phyloP scores from a whole-genome alignment of 805 yeast species.

The Suhomyces canberraensis region DNA sequence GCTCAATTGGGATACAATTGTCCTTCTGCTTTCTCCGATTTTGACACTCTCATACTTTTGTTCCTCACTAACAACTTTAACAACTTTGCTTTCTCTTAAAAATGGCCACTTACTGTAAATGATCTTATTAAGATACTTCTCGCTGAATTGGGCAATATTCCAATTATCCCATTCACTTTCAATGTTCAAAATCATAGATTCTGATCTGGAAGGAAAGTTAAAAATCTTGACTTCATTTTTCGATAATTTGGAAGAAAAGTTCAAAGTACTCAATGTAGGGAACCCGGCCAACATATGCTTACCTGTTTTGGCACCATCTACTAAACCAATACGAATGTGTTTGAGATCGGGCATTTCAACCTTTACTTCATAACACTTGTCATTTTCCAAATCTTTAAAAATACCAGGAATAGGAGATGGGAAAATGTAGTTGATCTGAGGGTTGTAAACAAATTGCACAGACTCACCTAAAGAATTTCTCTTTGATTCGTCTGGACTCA shows the following conservation, averaged over 20 bases:
- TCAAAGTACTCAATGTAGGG: conserved; percentile 75
- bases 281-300: conserved; percentile 79
- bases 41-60: conserved; percentile 45
- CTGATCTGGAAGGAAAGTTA: conserved; percentile 80
- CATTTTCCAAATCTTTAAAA: conserved; percentile 74
- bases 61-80: conserved; percentile 55
- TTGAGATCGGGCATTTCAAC: conserved; percentile 50
- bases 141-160: conserved; percentile 62
- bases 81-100: conserved; percentile 72
- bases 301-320: conserved; percentile 67
- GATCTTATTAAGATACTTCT: conserved; percentile 55
- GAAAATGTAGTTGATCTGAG: conserved; percentile 65
- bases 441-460: conserved; percentile 66
- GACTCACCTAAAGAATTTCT: conserved; percentile 78
- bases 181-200: conserved; percentile 69
- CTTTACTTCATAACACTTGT: conserved; percentile 68
- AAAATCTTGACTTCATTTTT: conserved; percentile 71
- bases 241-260: conserved; percentile 52
- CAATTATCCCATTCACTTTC: conserved; percentile 53
- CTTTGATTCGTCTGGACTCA: conserved; percentile 64
- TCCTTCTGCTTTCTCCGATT: conserved; percentile 18
- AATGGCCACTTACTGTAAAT: conserved; percentile 91
- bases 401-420: conserved; percentile 75
- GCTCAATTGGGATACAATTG: conserved; percentile 33
- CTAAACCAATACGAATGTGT: conserved; percentile 52